A percentile compares a stretch with the other conserved stretches of the same genome.
phyloP scores from a whole-genome alignment of 2,329 filamentous ascomycete genomes.

The Fusarium tricinctum region DNA sequence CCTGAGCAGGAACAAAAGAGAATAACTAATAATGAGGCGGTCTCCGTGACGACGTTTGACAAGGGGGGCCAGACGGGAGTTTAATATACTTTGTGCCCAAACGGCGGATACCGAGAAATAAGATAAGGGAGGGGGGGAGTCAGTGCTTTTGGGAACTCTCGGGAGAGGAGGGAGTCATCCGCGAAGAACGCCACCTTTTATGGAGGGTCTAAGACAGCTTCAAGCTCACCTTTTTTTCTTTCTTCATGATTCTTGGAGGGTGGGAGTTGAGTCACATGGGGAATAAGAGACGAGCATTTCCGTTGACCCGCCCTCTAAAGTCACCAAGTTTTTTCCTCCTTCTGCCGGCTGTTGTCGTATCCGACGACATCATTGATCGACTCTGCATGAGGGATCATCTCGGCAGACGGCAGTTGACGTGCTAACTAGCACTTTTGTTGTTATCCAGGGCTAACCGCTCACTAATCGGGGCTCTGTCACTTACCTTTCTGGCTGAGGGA shows the following conservation, averaged over 20 bases:
- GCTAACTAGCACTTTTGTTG: slow-evolving; percentile 1
- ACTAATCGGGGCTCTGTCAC: too few relatives aligned
- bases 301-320: background rate
- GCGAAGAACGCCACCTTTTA: slow-evolving; percentile 28
- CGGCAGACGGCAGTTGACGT: slow-evolving; percentile 39
- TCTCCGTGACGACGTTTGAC: background rate
- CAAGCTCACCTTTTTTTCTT: background rate
- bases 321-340: background rate
- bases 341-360: background rate
- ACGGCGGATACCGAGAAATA: slow-evolving; percentile 26
- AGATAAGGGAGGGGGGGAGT: slow-evolving; percentile 1
- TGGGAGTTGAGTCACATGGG: slow-evolving; percentile 39
- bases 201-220: slow-evolving; percentile 21
- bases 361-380: slow-evolving; percentile 20
- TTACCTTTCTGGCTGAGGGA: background rate
- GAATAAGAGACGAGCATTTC: slow-evolving; percentile 6
- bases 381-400: slow-evolving; percentile 18
- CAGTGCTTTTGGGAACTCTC: slow-evolving; percentile 1
- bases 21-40: slow-evolving; percentile 1
- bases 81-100: slow-evolving; percentile 23
- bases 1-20: background rate
- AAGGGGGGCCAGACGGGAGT: background rate
- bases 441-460: background rate
- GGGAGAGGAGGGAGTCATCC: slow-evolving; percentile 16
- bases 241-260: background rate